phyloP scores from a whole-genome alignment of 2,329 filamentous ascomycete species.

The Capronia epimyces region DNA sequence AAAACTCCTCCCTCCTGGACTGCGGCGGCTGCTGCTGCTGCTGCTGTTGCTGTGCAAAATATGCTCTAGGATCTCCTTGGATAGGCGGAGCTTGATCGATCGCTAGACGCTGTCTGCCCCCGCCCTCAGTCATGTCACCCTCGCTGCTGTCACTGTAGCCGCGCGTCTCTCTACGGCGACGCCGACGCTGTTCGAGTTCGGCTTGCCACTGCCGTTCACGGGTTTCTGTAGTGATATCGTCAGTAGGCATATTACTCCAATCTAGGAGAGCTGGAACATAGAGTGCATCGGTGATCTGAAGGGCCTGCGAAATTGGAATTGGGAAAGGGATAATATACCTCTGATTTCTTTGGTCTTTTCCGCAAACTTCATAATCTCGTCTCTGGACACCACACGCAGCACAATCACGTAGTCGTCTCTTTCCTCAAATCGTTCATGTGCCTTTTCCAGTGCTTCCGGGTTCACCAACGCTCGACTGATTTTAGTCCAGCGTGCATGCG shows the following conservation, averaged over 20 bases:
- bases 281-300: too few relatives aligned
- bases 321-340: constrained; percentile 49
- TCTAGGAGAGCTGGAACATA: neutral
- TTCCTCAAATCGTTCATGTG: constrained; percentile 88
- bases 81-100: constrained; percentile 33
- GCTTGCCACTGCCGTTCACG: constrained; percentile 34
- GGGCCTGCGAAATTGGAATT: neutral
- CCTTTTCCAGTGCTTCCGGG: constrained; percentile 74
- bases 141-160: constrained; percentile 35
- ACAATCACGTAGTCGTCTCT: constrained; percentile 93
- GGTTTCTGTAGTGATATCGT: constrained; percentile 32
- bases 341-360: constrained; percentile 73
- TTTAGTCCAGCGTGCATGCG: constrained; percentile 80
- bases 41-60: constrained; percentile 20
- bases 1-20: too few relatives aligned
- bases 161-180: constrained; percentile 41
- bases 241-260: neutral
- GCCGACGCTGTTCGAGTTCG: constrained; percentile 34
- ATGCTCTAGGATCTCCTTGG: constrained; percentile 19
- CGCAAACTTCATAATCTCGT: constrained; percentile 85
- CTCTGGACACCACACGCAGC: constrained; percentile 74
- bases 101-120: constrained; percentile 29
- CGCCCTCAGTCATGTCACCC: constrained; percentile 34
- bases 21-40: constrained; percentile 5
- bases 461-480: constrained; percentile 85